A percentile compares a stretch with the other conserved stretches of the same genome.
Conservation (phyloP, 1,284 basidiomycete species). For the Melampsora abietis-canadensis region DNA sequence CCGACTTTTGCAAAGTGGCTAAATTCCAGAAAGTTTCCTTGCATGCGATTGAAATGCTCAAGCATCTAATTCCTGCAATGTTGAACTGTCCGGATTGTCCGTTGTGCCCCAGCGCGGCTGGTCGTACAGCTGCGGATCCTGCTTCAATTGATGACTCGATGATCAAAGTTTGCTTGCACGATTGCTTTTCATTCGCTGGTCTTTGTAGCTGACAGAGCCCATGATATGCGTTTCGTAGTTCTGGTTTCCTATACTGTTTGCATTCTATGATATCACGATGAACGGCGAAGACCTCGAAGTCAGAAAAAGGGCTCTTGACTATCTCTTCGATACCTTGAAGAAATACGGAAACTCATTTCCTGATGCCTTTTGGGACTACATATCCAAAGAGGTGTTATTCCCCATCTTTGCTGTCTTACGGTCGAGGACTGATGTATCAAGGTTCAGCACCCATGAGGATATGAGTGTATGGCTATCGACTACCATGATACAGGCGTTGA, state of each 20-base stretch:
- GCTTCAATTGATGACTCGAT: constrained; percentile 68
- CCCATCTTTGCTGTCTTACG: constrained; percentile 96
- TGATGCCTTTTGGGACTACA: constrained; percentile 94
- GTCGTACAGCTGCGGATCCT: constrained; percentile 52
- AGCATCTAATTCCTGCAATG: constrained; percentile 87
- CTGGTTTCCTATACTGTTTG: constrained; percentile 95
- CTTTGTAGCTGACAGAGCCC: background rate
- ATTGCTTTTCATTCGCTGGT: background rate
- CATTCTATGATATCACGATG: constrained; percentile 99
- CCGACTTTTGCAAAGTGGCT: constrained; percentile 97
- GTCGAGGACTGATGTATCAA: constrained; percentile 72
- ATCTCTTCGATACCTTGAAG: constrained; percentile 90
- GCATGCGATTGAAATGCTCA: constrained; percentile 92
- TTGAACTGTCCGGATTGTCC: constrained; percentile 76
- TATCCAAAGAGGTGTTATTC: constrained; percentile 93
- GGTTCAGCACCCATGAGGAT: constrained; percentile 94
- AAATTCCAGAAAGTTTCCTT: constrained; percentile 98
- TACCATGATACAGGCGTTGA: constrained; percentile 96
- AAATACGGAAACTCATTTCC: constrained; percentile 81
- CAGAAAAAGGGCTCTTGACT: constrained; percentile 89
- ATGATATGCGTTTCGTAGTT: constrained; percentile 55
- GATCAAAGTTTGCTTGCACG: constrained; percentile 61
- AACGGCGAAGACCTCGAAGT: constrained; percentile 99
- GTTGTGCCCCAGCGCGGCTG: constrained; percentile 54
- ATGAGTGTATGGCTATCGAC: constrained; percentile 99